Evolutionary conservation across 2,329 filamentous ascomycete genomes (phyloP), one percentile per base, ranked within the genome.

Genomic region (Alternaria arbusti): DNA sequence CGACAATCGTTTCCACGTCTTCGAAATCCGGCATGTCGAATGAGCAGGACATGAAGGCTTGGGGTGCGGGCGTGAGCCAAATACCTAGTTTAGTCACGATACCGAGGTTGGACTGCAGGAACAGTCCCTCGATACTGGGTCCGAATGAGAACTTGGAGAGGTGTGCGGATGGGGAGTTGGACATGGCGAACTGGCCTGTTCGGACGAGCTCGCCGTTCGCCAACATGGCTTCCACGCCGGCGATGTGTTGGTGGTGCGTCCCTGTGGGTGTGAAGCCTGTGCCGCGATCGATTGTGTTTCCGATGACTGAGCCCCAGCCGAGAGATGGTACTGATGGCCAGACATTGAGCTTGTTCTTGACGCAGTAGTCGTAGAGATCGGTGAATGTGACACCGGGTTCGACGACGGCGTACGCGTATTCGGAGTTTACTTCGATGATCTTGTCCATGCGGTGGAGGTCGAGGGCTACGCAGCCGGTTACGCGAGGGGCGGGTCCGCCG

Each of bases 81-180:
- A 78, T 75, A 2, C 74, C 75, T 6, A 77, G 52, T 50, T 79
- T 79, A 4, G 83, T 84, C 7, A 86, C 82, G 36, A 87, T 84
- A 30, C 85, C 86, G 12, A 86, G 79, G 61, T 84, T 86, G 20
- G 80, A 82, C 69, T 87, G 85, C 0, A 82, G 81, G 66, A 87
- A 87, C 13, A 87, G 80, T 2, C 79, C 79, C 63, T 81, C 78
- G 28, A 80, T 73, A 23, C 75, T 79, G 0, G 79, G 79, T 0
- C 79, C 79, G 54, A 80, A 81, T n/a, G 72, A 74, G 45, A 78
- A 77, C 52, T 78, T 78, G 9, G 73, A 78, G 8, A 78, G 69
- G 55, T 78, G 77, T 3, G 81, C 77, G 1, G 80, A 82, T 2
- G 79, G 77, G 3, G 82, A 83, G 52, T 74, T 78, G 11, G 78